phyloP scores from a whole-genome alignment of 2,329 filamentous ascomycete species.

The Ophiocordyceps polyrhachis-furcata region DNA sequence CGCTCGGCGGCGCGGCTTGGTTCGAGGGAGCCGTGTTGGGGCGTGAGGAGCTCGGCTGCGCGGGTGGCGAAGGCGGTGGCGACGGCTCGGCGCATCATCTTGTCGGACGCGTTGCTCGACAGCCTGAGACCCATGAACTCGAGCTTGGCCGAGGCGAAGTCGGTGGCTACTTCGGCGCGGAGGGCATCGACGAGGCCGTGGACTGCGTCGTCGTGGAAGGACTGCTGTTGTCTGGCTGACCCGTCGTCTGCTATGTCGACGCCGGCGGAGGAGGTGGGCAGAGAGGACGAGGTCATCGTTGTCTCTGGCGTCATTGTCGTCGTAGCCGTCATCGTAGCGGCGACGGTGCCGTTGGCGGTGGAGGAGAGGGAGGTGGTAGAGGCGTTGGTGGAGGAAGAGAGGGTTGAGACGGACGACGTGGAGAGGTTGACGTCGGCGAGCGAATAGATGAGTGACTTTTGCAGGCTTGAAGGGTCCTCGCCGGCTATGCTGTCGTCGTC shows the following conservation, averaged over 20 bases:
- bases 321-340: too few relatives aligned
- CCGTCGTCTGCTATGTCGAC: slow-evolving; percentile 30
- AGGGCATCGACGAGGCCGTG: slow-evolving; percentile 74
- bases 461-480: slow-evolving; percentile 30
- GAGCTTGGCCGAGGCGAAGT: slow-evolving; percentile 67
- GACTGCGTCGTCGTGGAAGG: slow-evolving; percentile 76
- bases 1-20: slow-evolving; percentile 45
- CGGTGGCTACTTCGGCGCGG: slow-evolving; percentile 48
- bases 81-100: slow-evolving; percentile 72
- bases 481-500: slow-evolving; percentile 16
- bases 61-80: slow-evolving; percentile 71
- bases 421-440: slow-evolving; percentile 33
- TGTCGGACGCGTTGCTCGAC: slow-evolving; percentile 74
- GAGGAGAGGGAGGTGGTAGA: slow-evolving; percentile 38
- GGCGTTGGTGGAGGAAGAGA: slow-evolving; percentile 48
- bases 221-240: slow-evolving; percentile 11
- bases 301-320: slow-evolving; percentile 8
- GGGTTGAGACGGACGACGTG: slow-evolving; percentile 35
- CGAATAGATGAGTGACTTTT: slow-evolving; percentile 36
- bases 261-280: slow-evolving; percentile 54
- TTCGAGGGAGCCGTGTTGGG: slow-evolving; percentile 32
- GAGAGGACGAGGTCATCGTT: slow-evolving; percentile 33
- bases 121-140: slow-evolving; percentile 91
- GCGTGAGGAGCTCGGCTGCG: slow-evolving; percentile 47
- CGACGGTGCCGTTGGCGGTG: too few relatives aligned